These are phyloP conservation scores for Ustilago bromivora DNA, from an alignment of 1,284 basidiomycete genomes.

Conservation along the genomic window DNA sequence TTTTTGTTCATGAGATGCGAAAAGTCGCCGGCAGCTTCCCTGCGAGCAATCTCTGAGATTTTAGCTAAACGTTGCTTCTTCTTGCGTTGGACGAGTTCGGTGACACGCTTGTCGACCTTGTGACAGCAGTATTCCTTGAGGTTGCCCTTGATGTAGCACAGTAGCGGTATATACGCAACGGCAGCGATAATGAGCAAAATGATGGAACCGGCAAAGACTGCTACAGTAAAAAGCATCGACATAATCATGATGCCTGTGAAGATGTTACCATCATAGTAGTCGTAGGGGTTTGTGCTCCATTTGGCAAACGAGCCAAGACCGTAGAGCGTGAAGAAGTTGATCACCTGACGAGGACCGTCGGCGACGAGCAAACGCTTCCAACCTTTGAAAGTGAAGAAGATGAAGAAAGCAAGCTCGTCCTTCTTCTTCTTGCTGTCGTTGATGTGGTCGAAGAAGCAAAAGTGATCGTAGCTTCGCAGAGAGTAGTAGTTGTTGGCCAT, in stretches of 20 bases:
- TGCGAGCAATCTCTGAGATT: conserved; percentile 84
- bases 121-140: conserved; percentile 97
- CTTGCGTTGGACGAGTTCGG: conserved; percentile 90
- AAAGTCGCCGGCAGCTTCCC: conserved; percentile 88
- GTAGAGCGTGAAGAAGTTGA: conserved; percentile 93
- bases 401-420: conserved; percentile 97
- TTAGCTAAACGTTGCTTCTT: conserved; percentile 86
- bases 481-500: conserved; percentile 83
- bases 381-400: conserved; percentile 98
- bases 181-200: conserved; percentile 85
- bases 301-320: conserved; percentile 86
- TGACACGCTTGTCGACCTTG: conserved; percentile 96
- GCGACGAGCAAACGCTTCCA: conserved; percentile 95
- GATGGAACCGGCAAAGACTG: conserved; percentile 86
- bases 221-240: conserved; percentile 88
- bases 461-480: conserved; percentile 91
- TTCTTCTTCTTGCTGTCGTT: conserved; percentile 93
- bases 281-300: conserved; percentile 77
- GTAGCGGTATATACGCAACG: conserved; percentile 88
- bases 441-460: conserved; percentile 97
- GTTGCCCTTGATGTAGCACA: conserved; percentile 95
- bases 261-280: conserved; percentile 73
- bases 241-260: conserved; percentile 86
- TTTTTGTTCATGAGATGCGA: conserved; percentile 94
- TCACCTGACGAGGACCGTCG: conserved; percentile 96